These are phyloP conservation scores for Otatea glauca DNA, from an alignment of 176 grass and related monocot genomes.

Conservation along the genomic window DNA sequence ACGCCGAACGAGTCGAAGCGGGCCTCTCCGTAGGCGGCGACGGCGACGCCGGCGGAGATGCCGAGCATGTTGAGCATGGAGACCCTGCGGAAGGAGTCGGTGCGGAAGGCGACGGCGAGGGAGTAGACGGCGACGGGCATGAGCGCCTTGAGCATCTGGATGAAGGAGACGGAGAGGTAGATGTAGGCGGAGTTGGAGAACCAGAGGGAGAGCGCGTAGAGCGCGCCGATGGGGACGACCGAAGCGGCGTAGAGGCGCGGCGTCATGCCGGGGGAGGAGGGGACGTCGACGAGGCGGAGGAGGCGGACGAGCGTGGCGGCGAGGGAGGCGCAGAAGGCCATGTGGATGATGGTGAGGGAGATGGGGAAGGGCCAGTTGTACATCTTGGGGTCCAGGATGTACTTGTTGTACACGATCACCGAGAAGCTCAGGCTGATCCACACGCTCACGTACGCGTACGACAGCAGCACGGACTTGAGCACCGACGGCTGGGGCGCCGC, in stretches of 20 bases:
- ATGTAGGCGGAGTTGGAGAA: constrained; percentile 97
- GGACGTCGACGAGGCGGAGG: constrained; percentile 64
- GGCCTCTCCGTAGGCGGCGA: constrained; percentile 80
- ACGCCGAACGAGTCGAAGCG: constrained; percentile 68
- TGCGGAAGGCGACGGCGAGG: constrained; percentile 68
- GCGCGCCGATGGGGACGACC: constrained; percentile 73
- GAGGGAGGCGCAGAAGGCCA: constrained; percentile 84
- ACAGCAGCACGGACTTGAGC: constrained; percentile 63
- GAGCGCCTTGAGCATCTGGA: constrained; percentile 99
- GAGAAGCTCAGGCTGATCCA: constrained; percentile 92
- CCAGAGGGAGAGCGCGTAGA: constrained; percentile 92
- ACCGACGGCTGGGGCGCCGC: constrained; percentile 26
- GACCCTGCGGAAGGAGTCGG: constrained; percentile 52
- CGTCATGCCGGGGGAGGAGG: neutral
- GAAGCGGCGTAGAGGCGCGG: constrained; percentile 56
- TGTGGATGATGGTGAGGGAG: constrained; percentile 91
- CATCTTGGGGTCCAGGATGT: constrained; percentile 98
- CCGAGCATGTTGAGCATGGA: constrained; percentile 90
- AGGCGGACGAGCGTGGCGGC: constrained; percentile 68
- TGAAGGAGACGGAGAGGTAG: constrained; percentile 98
- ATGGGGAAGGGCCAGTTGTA: constrained; percentile 98
- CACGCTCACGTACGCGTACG: constrained; percentile 74
- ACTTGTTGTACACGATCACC: constrained; percentile 98
- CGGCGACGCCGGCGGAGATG: constrained; percentile 77
- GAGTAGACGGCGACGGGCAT: constrained; percentile 98